Evolutionary conservation across 345 rosid species (phyloP), one percentile per base, ranked within the genome.

Genomic region (Garcia nutans): DNA sequence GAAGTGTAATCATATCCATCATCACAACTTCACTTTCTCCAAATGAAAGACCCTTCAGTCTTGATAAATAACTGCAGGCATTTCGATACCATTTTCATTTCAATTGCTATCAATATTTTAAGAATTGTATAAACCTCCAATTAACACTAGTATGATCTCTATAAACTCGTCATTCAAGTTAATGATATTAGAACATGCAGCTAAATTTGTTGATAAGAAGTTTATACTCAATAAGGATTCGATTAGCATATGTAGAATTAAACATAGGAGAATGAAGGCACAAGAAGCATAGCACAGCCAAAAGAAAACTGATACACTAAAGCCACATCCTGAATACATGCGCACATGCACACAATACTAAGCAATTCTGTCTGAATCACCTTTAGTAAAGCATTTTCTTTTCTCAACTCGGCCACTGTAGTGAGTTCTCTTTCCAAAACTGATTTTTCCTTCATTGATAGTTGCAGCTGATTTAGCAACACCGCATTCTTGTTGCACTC

Each of bases 401-500:
- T 88, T 80, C 87, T 89, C 55, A 93, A 77, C 67, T 91, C 91
- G 82, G 88, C 76, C 85, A 93, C 79, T 70, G 82, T 84, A 83
- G 69, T 71, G 65, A 90, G 84, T 76, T 90, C 99, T 83, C 86
- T 89, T 85, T 87, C 90, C 80, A 89, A 79, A 77, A 92, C 86
- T 82, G 87, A 84, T 76, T 91, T 96, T 84, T 89, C 97, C 79
- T 87, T 90, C 79, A 83, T 74, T 52, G 93, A 87, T 63, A 92
- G 76, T 33, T 91, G 92, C 75, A 96, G 82, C 77, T 92, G 99
- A 82, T 89, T 89, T 86, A 86, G 88, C 85, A 96, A 85, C 85
- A 88, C 89, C 41, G 88, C 93, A 80, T 96, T 90, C 86, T 92
- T 96, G 87, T 90, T 90, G 83, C 90, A 91, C 85, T 92, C 93